A percentile compares a stretch with the other conserved stretches of the same genome.
Conservation (phyloP, 2,329 filamentous ascomycete species). For the Fusarium liriodendri region DNA sequence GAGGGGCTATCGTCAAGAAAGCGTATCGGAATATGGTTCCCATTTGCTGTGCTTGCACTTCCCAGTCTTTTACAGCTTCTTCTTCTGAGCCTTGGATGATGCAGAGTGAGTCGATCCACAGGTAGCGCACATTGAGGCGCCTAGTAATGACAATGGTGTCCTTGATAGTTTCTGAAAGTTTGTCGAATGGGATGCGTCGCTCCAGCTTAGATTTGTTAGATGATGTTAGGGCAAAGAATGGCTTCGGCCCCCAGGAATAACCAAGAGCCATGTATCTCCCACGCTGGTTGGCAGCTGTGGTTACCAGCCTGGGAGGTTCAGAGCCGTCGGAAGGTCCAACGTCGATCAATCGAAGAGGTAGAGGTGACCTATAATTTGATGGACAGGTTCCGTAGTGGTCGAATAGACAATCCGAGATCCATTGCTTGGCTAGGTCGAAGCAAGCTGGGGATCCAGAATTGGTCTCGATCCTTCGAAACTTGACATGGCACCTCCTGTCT, state of each 20-base stretch:
- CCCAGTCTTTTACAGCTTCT: not conserved
- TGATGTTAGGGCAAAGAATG: not conserved
- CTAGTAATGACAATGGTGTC: not conserved
- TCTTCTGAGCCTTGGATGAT: conserved; percentile 2
- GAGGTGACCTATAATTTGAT: not conserved
- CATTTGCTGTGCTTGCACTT: not conserved
- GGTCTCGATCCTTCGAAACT: not conserved
- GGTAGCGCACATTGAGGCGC: not conserved
- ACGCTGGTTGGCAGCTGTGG: not conserved
- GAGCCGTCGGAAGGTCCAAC: not conserved
- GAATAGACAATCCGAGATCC: not conserved
- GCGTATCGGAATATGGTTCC: not conserved
- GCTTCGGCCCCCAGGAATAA: not conserved
- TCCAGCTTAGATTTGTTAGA: not conserved
- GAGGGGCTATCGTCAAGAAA: not conserved
- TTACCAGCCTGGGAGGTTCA: not conserved
- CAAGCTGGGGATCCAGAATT: not conserved
- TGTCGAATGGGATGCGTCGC: not conserved
- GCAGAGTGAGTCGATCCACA: conserved; percentile 11
- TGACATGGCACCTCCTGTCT: not conserved
- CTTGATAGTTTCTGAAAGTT: not conserved
- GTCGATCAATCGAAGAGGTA: not conserved
- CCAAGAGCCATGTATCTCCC: not conserved
- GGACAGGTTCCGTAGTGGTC: not conserved
- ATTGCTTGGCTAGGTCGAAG: not conserved